Evolutionary conservation across 2,329 filamentous ascomycete species (phyloP).

Genomic region (Tolypocladium cylindrosporum): DNA sequence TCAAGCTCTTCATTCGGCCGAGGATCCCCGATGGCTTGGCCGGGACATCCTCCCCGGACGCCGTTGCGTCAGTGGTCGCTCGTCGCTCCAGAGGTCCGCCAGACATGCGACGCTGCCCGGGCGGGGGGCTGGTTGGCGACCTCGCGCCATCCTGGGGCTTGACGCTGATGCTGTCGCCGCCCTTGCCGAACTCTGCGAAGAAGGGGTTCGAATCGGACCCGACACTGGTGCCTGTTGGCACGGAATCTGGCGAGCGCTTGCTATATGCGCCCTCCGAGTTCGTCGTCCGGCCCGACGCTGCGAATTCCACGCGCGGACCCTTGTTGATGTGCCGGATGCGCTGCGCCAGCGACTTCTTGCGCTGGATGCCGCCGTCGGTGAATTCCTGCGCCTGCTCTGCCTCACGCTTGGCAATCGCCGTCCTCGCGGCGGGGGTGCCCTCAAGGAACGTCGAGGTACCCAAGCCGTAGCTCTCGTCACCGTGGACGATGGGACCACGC

Average conservation of each 20-base stretch:
- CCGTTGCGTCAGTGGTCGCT: constrained; percentile 45
- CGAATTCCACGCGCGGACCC: constrained; percentile 45
- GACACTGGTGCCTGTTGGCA: constrained; percentile 21
- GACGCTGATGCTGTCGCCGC: constrained; percentile 40
- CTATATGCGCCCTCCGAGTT: constrained; percentile 42
- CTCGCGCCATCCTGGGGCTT: constrained; percentile 26
- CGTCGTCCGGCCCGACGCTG: constrained; percentile 46
- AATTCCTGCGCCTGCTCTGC: constrained; percentile 56
- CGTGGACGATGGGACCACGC: constrained; percentile 66
- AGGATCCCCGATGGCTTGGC: constrained; percentile 54
- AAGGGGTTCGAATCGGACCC: constrained; percentile 57
- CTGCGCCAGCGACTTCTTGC: constrained; percentile 93
- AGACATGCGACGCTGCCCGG: constrained; percentile 27
- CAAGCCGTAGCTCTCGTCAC: constrained; percentile 71
- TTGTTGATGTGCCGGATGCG: constrained; percentile 79
- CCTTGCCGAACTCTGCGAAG: constrained; percentile 64
- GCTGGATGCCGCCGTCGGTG: constrained; percentile 52
- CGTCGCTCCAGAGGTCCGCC: constrained; percentile 50
- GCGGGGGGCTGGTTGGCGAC: constrained; percentile 49
- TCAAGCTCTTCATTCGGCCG: constrained; percentile 73
- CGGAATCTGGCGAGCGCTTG: constrained; percentile 28
- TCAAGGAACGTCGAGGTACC: constrained; percentile 95
- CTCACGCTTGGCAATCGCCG: constrained; percentile 66
- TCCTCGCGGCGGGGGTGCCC: constrained; percentile 76
- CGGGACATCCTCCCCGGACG: constrained; percentile 23